Base-by-base conservation (phyloP, 202 grass and related monocot species). In the Digitaria exilis region DNA sequence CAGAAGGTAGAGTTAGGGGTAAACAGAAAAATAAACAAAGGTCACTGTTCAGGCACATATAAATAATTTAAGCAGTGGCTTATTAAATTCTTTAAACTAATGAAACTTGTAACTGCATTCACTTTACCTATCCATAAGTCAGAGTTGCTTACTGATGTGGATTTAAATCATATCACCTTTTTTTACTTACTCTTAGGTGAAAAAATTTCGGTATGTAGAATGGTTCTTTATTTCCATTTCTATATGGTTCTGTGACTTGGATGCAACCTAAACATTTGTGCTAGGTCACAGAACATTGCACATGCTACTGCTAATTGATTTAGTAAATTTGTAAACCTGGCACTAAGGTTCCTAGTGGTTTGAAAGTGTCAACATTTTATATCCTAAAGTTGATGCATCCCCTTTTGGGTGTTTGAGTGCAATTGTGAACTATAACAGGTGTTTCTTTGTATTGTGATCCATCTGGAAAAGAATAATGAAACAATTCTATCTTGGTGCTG, bases 101-200 rank as follows among this genome's bases (percentile, higher is more conserved):
- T 54, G 17, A 62, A 59, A 34, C 13, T 62, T 12, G 18, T 57
- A 41, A 51, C 9, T 46, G 3, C 48, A 16, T 81, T 48, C 17
- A 37, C 30, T 39, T 57, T 58, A 26, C 42, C 39, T 70, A 70
- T 17, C 28, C 28, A 18, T 52, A 46, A 46, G 37, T 31, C 30
- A 3, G 54, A 80, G 64, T 70, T 54, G 65, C 34, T 87, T 76
- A 69, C 21, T 82, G 71, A 77, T 70, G 8, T 62, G 17, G 15
- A 71, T 17, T 54, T 63, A 22, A 17, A 77, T 34, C 52, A 44
- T 70, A 28, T 51, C 46, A 21, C 32, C 31, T 18, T 81, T 35
- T 15, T 42, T 82, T 16, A 65, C 59, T 9, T 74, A 75, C 22
- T 54, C 34, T 52, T 41, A 5, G 0, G 16, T 6, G 49, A 60